Conservation (phyloP, 768 basidiomycete genomes). For the Tulasnella sp. region DNA sequence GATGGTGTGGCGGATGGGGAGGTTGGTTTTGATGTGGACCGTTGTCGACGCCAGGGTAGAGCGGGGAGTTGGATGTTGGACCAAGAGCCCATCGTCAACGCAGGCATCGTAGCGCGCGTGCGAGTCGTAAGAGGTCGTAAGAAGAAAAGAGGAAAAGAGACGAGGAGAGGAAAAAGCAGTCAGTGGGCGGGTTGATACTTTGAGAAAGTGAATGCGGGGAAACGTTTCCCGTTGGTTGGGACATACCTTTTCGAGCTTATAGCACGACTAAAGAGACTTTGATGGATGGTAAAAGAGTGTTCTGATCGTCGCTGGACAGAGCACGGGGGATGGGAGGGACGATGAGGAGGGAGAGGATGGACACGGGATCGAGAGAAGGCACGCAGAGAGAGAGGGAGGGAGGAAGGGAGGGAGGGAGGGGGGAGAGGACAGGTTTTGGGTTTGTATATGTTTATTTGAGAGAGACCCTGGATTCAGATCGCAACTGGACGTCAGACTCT, state of each 20-base stretch:
- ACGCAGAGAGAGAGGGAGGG: not conserved
- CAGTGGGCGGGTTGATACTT: not conserved
- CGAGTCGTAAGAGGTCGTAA: not conserved
- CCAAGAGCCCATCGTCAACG: not conserved
- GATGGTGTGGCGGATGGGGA: not conserved
- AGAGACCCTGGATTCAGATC: not conserved
- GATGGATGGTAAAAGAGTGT: not conserved
- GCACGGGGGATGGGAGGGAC: not conserved
- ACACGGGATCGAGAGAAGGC: not conserved
- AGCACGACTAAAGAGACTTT: not conserved
- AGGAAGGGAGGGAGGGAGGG: not conserved
- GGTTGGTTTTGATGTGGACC: not conserved
- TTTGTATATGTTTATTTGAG: not conserved
- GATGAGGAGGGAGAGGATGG: not conserved
- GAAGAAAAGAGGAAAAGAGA: not conserved
- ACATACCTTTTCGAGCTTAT: not conserved
- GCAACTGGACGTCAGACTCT: not conserved
- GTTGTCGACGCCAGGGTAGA: not conserved
- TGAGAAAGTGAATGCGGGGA: not conserved
- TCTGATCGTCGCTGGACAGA: not conserved
- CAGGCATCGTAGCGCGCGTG: not conserved
- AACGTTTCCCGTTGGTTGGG: slow-evolving; percentile 1
- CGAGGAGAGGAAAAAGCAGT: not conserved
- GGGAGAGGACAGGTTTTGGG: not conserved
- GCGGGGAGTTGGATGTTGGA: not conserved